Conservation (phyloP, 2,329 filamentous ascomycete species). For the Camillea tinctor region DNA sequence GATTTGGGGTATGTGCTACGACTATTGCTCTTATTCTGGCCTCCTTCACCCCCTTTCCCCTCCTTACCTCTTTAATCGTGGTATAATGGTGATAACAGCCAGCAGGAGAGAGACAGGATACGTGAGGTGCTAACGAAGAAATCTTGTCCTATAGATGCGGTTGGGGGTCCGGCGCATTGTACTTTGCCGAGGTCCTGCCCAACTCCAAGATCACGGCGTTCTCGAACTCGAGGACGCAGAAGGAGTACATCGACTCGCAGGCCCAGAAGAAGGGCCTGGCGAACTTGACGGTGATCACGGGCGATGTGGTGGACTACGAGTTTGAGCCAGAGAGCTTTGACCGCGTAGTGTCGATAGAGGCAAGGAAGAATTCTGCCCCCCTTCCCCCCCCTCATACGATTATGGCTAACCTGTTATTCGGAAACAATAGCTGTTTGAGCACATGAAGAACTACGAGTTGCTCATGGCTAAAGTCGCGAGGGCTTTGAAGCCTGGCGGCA, state of each 20-base stretch:
- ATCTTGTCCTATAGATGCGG: conserved; percentile 55
- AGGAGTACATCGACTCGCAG: conserved; percentile 61
- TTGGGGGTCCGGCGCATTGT: conserved; percentile 66
- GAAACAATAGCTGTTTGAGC: conserved; percentile 61
- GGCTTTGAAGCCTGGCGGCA: conserved; percentile 60
- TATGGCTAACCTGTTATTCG: background rate
- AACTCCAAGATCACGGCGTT: conserved; percentile 63
- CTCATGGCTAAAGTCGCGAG: conserved; percentile 62
- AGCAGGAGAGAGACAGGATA: background rate
- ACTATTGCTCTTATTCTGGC: too few relatives aligned
- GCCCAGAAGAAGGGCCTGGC: conserved; percentile 54
- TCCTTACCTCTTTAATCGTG: background rate
- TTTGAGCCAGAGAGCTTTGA: conserved; percentile 60
- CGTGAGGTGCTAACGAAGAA: background rate
- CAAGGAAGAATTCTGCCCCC: conserved; percentile 23
- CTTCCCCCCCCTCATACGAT: too few relatives aligned
- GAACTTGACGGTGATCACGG: conserved; percentile 65
- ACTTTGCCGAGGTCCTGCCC: conserved; percentile 64
- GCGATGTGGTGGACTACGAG: conserved; percentile 64
- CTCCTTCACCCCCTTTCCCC: background rate
- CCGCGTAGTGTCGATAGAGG: conserved; percentile 64
- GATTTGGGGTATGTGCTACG: conserved; percentile 56
- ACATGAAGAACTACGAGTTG: conserved; percentile 74
- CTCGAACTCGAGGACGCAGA: conserved; percentile 69
- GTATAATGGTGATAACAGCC: too few relatives aligned